Conservation (phyloP, 208 protist species). For the Leishmania lainsoni region DNA sequence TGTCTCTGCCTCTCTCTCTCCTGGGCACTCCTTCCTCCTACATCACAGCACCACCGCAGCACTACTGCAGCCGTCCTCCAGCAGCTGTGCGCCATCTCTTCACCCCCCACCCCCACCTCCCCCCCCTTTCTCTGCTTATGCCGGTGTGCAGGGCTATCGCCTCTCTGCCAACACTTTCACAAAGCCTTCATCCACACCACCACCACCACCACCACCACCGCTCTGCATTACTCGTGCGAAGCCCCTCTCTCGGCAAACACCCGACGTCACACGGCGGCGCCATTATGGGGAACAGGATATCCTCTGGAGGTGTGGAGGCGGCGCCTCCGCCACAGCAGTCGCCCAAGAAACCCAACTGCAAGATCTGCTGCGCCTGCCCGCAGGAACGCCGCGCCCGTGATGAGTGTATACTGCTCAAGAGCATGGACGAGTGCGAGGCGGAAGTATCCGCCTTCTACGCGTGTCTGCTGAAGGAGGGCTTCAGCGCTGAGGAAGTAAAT, state of each 20-base stretch:
- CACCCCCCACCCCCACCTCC: not conserved
- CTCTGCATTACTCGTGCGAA: not conserved
- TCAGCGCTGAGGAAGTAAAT: conserved; percentile 66
- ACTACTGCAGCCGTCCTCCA: not conserved
- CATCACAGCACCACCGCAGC: not conserved
- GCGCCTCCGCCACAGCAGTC: not conserved
- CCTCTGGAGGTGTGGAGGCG: not conserved
- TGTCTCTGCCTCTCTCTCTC: not conserved
- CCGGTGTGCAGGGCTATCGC: not conserved
- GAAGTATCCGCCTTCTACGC: conserved; percentile 74
- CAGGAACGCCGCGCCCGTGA: conserved; percentile 67
- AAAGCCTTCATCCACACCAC: not conserved
- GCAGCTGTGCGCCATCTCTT: not conserved
- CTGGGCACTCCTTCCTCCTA: not conserved
- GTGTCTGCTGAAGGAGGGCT: conserved; percentile 79
- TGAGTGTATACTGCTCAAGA: conserved; percentile 78
- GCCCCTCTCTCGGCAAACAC: not conserved
- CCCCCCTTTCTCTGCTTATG: conserved; percentile 8
- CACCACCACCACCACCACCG: not conserved
- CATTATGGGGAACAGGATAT: conserved; percentile 14
- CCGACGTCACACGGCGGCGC: not conserved
- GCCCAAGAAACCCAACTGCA: conserved; percentile 59
- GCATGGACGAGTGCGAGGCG: conserved; percentile 60
- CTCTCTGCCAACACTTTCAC: not conserved
- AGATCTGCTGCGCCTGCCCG: conserved; percentile 89